Base-by-base conservation (phyloP, 2,329 filamentous ascomycete genomes). In the Aureobasidium lini region DNA sequence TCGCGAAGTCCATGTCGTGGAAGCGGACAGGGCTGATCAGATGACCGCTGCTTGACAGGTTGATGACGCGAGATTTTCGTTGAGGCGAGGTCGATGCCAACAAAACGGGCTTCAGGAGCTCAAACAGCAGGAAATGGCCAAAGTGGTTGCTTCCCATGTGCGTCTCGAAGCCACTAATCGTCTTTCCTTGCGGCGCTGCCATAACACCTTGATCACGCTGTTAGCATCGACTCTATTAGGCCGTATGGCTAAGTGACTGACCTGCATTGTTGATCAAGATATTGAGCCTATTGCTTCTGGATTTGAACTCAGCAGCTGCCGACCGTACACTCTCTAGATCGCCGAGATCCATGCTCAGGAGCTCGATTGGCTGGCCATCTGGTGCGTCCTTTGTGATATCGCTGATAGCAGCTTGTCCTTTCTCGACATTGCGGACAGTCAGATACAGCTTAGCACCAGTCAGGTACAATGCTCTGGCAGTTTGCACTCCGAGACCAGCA, bases 141-240 rank as follows among this genome's bases (percentile, higher is more conserved):
- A 85, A 68, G 64, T 84, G 76, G 66, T 84, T 84, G 6, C 74
- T 77, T 28, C 73, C 79, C 62, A 84, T 77, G 61, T 83, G 80
- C 0, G 66, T 64, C 64, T 84, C 81, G 62, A 76, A 77, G 18
- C 77, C 78, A 57, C 81, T 77, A 13, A 63, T 62, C 2, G 76
- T 80, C 56, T 66, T 62, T 64, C 65, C 15, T 53, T 73, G 61
- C 28, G 75, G 69, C 40, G 63, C 62, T n/a, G 69, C 70, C 67
- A 79, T 77, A 50, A 82, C 73, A 8, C 72, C 48, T 52, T 16
- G 8, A 4, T 28, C 9, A 11, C 1, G 34, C 16, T 40, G 9
- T 13, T 6, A 40, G 11, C 6, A 40, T 6, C 10, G 37, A 40
- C 15, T 5, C 15, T 4, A 40, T 15, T 6, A n/a, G 37, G 15